Base-by-base conservation (phyloP, 352 stramenopile species). In the Phytophthora hybrid region DNA sequence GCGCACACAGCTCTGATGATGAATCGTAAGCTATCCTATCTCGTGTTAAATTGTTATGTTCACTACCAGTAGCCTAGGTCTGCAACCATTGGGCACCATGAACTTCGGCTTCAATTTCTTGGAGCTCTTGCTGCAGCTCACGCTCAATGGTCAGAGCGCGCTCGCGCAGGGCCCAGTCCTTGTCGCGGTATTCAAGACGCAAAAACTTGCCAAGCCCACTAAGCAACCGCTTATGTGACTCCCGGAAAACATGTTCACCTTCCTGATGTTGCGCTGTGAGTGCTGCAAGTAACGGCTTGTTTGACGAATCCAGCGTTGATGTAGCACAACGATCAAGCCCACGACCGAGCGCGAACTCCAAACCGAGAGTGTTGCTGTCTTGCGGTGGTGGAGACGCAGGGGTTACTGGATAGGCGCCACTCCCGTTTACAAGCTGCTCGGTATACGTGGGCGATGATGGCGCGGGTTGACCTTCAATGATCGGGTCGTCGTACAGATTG, bases 111-210 rank as follows among this genome's bases (percentile, higher is more conserved):
- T 89, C 78, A 41, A 89, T 80, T 32, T 82, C 75, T 59, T 79
- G 72, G 11, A 93, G 63, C 47, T 92, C 85, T 59, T 91, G 79
- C 46, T 89, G 61, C 14, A 94, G 61, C 54, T 94, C 87, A 2
- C 86, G 79, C 69, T 92, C 87, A n/a, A 94, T 77, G 18, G 83
- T 63, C 11, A 88, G 41, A 54, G 84, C 84, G 1, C 84, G 81
- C 16, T 90, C 82, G 29, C 78, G 80, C n/a, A 91, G 37, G 55
- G 77, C 73, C 76, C 77, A 86, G 29, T 76, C 73, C 51, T 79
- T 74, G 6, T 75, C 53, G 29, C 68, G 73, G 31, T 79, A 88
- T 23, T 94, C 87, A 19, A 94, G 63, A 6, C 85, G 84, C 41
- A 94, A 73, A 57, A 92, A 93, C 52, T 84, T 85, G 44, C 76